Conservation (phyloP, 257 asterid genomes). For the Ocimum tenuiflorum region DNA sequence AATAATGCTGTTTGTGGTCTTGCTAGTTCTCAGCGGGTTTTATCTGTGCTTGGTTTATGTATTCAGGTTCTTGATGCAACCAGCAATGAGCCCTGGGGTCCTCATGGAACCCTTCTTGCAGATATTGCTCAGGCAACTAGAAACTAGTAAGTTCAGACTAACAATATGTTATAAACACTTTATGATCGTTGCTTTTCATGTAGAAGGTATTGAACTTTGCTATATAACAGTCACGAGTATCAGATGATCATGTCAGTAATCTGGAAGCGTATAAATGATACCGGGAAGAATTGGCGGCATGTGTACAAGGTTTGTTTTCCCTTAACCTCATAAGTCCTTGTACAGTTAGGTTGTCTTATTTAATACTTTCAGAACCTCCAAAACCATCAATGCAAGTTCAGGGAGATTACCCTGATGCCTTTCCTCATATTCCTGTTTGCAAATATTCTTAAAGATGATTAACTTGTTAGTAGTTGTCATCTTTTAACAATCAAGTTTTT, state of each 20-base stretch:
- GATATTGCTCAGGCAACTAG: slow-evolving; percentile 87
- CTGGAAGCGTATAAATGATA: slow-evolving; percentile 96
- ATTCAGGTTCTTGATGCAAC: slow-evolving; percentile 93
- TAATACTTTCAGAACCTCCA: slow-evolving; percentile 1
- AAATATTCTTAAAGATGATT: not conserved
- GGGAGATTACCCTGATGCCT: slow-evolving; percentile 6
- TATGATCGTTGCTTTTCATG: not conserved
- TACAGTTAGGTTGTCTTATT: not conserved
- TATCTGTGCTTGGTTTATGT: slow-evolving; percentile 9
- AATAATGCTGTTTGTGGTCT: not conserved
- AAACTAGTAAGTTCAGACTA: slow-evolving; percentile 52
- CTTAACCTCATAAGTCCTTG: not conserved
- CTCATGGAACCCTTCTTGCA: slow-evolving; percentile 90
- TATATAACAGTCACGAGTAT: slow-evolving; percentile 67
- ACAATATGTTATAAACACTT: not conserved
- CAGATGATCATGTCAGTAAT: slow-evolving; percentile 88
- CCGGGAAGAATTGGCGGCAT: slow-evolving; percentile 95
- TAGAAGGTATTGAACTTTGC: slow-evolving; percentile 16
- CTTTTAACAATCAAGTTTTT: slow-evolving; percentile 4
- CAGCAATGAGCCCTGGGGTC: slow-evolving; percentile 98
- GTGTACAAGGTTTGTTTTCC: slow-evolving; percentile 74
- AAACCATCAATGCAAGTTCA: not conserved
- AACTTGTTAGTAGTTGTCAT: not conserved
- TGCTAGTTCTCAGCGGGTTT: not conserved
- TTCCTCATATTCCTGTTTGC: slow-evolving; percentile 6